phyloP scores from a whole-genome alignment of 257 asterid species.

The Mitragyna speciosa region DNA sequence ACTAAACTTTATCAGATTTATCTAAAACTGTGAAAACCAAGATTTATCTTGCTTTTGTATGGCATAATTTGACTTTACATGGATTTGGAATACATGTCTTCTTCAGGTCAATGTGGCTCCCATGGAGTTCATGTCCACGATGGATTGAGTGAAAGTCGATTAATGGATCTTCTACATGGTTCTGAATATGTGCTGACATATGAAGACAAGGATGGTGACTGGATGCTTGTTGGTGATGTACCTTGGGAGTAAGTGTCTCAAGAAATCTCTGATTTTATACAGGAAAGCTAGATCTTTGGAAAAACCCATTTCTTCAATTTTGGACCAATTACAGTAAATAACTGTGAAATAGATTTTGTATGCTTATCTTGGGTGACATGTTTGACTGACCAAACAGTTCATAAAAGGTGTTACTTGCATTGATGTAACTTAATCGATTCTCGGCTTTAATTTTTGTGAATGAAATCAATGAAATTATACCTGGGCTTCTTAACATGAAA shows the following conservation, averaged over 20 bases:
- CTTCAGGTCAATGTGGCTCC: conserved; percentile 35
- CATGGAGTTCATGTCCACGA: conserved; percentile 31
- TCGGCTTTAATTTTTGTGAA: background rate
- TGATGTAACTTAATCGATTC: background rate
- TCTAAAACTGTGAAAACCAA: background rate
- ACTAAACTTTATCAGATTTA: background rate
- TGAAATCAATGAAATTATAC: background rate
- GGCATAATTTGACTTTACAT: background rate
- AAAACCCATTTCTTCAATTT: background rate
- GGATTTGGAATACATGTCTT: background rate
- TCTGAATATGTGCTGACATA: conserved; percentile 83
- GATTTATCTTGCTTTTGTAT: background rate
- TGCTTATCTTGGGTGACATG: background rate
- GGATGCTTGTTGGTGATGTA: conserved; percentile 98
- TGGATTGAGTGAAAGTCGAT: conserved; percentile 57
- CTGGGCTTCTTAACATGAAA: background rate
- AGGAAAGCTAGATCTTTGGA: background rate
- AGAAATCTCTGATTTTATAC: background rate
- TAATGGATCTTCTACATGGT: conserved; percentile 73
- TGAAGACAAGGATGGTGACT: conserved; percentile 93
- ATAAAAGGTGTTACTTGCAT: background rate
- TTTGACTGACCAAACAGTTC: background rate
- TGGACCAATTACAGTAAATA: background rate
- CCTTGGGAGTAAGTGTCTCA: conserved; percentile 77
- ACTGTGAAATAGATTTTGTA: background rate